Evolutionary conservation across 805 yeast genomes (phyloP).

Genomic region (Jamesozyma spencerorum): DNA sequence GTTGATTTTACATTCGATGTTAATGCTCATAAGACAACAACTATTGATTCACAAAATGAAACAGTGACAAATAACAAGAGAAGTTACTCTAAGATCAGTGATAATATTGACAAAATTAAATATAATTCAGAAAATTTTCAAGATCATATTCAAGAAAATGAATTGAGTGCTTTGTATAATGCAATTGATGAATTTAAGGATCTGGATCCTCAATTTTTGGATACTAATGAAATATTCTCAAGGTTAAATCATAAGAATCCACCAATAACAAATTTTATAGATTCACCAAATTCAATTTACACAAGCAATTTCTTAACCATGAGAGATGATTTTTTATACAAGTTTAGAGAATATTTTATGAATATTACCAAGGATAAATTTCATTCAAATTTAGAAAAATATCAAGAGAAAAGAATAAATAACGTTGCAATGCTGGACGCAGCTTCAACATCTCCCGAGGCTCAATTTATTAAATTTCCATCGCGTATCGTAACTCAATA

Average conservation of each 20-base stretch:
- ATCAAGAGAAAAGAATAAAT: conserved; percentile 8
- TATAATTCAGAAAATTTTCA: background rate
- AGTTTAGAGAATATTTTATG: conserved; percentile 13
- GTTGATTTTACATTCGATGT: conserved; percentile 11
- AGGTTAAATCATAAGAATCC: conserved; percentile 8
- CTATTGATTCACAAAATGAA: conserved; percentile 5
- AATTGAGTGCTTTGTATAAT: background rate
- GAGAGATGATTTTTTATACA: conserved; percentile 19
- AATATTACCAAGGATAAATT: conserved; percentile 10
- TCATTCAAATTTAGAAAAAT: conserved; percentile 6
- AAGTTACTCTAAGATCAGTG: background rate
- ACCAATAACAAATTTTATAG: conserved; percentile 10
- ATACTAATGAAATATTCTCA: conserved; percentile 16
- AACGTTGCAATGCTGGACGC: background rate
- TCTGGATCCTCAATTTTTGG: conserved; percentile 24
- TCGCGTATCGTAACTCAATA: conserved; percentile 12
- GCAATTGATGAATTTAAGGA: conserved; percentile 21
- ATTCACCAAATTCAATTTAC: conserved; percentile 20
- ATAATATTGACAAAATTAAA: background rate
- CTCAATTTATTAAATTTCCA: conserved; percentile 12
- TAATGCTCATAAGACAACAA: background rate
- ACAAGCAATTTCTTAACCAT: conserved; percentile 14
- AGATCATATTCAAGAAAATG: background rate
- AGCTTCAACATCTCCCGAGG: background rate
- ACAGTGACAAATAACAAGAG: background rate